These are phyloP conservation scores for Austropuccinia psidii DNA, from an alignment of 1,284 basidiomycete genomes.

Conservation along the genomic window DNA sequence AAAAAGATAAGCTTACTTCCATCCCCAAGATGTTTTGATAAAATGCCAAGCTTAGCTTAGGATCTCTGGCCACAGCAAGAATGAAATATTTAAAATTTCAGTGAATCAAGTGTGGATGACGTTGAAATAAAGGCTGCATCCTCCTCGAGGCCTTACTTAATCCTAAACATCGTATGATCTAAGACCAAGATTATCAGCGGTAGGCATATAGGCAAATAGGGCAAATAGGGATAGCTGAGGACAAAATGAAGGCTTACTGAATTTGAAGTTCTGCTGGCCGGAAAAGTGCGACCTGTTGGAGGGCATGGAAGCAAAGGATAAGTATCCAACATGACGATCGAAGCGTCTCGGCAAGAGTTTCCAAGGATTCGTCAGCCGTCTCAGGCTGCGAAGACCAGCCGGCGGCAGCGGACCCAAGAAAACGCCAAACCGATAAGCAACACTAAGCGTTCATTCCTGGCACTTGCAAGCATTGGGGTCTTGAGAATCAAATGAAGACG, in stretches of 20 bases:
- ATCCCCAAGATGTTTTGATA: constrained; percentile 64
- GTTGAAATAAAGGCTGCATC: neutral
- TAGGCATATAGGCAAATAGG: neutral
- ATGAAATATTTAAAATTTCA: constrained; percentile 78
- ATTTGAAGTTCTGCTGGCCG: constrained; percentile 18
- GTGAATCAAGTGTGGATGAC: neutral
- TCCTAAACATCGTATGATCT: constrained; percentile 35
- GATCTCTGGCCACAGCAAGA: constrained; percentile 62
- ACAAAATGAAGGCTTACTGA: neutral
- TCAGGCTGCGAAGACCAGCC: too few relatives aligned
- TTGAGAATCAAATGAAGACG: too few relatives aligned
- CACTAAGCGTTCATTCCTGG: too few relatives aligned
- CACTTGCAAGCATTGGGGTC: too few relatives aligned
- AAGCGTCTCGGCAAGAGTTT: too few relatives aligned
- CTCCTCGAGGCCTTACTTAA: constrained; percentile 13
- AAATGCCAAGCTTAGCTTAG: constrained; percentile 57
- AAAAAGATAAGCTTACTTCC: constrained; percentile 55
- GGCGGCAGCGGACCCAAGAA: too few relatives aligned
- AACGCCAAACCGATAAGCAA: too few relatives aligned
- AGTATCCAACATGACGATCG: neutral
- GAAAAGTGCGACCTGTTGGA: constrained; percentile 17
- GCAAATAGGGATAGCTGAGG: neutral
- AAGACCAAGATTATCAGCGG: neutral
- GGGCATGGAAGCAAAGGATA: neutral
- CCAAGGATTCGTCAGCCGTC: too few relatives aligned